Evolutionary conservation across 2,329 filamentous ascomycete species (phyloP).

Genomic region (Aspergillus sp.): DNA sequence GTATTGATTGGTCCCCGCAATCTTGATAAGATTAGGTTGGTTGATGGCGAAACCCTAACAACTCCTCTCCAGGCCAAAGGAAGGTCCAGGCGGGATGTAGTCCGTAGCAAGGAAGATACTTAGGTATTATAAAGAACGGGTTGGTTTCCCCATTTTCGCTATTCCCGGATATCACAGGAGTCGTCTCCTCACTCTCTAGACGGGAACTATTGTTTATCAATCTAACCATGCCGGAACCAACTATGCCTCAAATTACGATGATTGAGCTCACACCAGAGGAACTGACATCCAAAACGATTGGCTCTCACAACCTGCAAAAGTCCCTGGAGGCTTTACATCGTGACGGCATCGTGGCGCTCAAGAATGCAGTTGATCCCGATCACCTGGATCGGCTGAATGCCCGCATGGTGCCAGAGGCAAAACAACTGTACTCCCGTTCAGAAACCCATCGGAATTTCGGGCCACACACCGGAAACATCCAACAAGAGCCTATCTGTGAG

Average conservation of each 20-base stretch:
- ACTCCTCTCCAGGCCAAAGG: no score
- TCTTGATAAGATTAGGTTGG: no score
- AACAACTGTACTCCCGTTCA: slow-evolving; percentile 28
- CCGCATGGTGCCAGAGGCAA: slow-evolving; percentile 31
- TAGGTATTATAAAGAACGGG: no score
- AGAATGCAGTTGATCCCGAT: slow-evolving; percentile 33
- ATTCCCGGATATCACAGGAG: no score
- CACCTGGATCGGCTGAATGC: slow-evolving; percentile 35
- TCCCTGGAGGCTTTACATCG: slow-evolving; percentile 29
- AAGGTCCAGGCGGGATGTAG: no score
- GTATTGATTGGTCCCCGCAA: no score
- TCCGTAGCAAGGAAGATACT: no score
- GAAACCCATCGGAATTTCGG: slow-evolving; percentile 26
- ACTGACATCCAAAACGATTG: slow-evolving; percentile 4
- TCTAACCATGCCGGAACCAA: neutral
- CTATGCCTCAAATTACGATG: neutral
- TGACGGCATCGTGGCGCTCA: slow-evolving; percentile 39
- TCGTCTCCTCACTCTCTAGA: no score
- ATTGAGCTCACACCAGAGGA: neutral
- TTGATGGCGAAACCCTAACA: no score
- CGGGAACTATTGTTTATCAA: neutral
- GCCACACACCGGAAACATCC: slow-evolving; percentile 38
- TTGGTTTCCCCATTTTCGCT: no score
- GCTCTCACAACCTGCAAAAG: slow-evolving; percentile 22
- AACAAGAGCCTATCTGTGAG: slow-evolving; percentile 39